Conservation (phyloP, 495 filamentous ascomycete species). For the Xylaria grammica region DNA sequence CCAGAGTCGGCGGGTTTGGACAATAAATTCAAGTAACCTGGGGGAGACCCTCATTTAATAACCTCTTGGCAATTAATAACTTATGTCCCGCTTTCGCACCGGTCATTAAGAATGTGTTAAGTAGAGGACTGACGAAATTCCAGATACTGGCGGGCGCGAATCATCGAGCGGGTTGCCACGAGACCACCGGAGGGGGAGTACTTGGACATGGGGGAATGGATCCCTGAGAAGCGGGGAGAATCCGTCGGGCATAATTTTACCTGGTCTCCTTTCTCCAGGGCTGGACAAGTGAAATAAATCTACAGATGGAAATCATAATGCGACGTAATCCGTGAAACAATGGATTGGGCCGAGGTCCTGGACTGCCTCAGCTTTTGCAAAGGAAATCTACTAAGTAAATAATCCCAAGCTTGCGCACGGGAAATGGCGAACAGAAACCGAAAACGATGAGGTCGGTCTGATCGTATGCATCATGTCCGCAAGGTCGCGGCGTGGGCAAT, state of each 20-base stretch:
- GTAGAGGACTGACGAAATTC: background rate
- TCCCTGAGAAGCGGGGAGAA: constrained; percentile 4
- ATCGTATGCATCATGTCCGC: constrained; percentile 1
- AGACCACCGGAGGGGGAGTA: background rate
- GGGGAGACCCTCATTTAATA: background rate
- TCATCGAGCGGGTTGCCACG: constrained; percentile 2
- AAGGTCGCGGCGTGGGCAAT: constrained; percentile 6
- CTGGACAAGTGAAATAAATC: background rate
- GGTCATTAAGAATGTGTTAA: constrained; percentile 1
- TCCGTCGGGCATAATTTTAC: background rate
- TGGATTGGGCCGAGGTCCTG: too few species aligned
- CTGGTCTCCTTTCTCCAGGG: background rate
- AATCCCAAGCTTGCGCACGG: background rate
- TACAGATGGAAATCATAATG: too few species aligned
- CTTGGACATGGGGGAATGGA: background rate
- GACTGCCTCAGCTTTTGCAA: too few species aligned
- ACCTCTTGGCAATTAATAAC: background rate
- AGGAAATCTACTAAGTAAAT: too few species aligned
- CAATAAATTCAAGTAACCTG: background rate
- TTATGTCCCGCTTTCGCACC: constrained; percentile 4
- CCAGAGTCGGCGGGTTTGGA: too few species aligned
- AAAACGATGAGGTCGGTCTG: background rate
- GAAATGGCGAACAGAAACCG: background rate
- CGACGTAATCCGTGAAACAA: too few species aligned
- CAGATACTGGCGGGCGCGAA: constrained; percentile 5